Conservation (phyloP, 2,329 filamentous ascomycete species). For the Fragosphaeria purpurea region DNA sequence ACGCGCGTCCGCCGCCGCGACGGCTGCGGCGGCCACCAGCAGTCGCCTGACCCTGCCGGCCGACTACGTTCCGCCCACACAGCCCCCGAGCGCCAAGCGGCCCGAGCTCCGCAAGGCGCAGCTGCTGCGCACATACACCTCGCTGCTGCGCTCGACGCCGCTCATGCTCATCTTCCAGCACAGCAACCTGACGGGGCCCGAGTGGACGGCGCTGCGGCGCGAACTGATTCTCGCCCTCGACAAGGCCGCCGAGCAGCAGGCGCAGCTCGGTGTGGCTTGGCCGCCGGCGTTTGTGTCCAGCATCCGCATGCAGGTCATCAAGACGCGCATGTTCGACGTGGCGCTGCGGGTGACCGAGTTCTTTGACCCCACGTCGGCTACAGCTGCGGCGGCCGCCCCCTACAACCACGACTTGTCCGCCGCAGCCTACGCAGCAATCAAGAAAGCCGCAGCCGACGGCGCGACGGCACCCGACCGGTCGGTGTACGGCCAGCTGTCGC, state of each 20-base stretch:
- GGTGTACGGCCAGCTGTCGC: constrained; percentile 51
- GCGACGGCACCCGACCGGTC: constrained; percentile 25
- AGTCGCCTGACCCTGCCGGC: constrained; percentile 27
- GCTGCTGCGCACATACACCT: constrained; percentile 75
- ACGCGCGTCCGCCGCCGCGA: background rate
- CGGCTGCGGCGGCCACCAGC: background rate
- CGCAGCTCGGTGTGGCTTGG: constrained; percentile 7
- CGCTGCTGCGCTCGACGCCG: constrained; percentile 74
- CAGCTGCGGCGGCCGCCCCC: constrained; percentile 25
- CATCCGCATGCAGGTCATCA: constrained; percentile 72
- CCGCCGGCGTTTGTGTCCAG: constrained; percentile 42
- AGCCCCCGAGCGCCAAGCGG: constrained; percentile 80
- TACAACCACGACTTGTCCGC: constrained; percentile 45
- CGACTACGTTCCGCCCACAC: constrained; percentile 52
- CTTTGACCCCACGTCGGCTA: constrained; percentile 43
- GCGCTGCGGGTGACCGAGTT: constrained; percentile 82
- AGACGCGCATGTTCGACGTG: constrained; percentile 79
- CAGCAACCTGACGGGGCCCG: constrained; percentile 59
- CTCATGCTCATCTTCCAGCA: constrained; percentile 74
- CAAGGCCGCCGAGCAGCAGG: constrained; percentile 24
- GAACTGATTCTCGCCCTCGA: constrained; percentile 47
- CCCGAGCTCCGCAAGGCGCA: constrained; percentile 86
- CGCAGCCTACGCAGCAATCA: constrained; percentile 34
- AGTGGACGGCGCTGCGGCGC: constrained; percentile 63
- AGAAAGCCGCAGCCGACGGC: constrained; percentile 18